Base-by-base conservation (phyloP, 2,329 filamentous ascomycete species). In the Graphilbum ipis-grandicollis region DNA sequence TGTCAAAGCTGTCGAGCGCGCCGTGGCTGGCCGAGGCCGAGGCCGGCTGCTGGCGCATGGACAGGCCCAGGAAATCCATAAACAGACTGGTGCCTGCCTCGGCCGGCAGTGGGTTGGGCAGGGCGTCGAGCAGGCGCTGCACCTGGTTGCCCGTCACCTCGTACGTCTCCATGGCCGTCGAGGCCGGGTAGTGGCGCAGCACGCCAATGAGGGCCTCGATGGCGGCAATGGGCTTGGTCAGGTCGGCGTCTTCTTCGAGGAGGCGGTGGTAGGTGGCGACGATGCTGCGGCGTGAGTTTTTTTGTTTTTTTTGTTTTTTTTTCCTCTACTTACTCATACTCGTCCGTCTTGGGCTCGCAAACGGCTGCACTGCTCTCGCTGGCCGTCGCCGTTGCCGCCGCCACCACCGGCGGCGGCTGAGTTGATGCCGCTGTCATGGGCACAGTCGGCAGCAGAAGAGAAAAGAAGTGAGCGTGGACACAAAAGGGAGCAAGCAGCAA, bases 1-100 rank as follows among this genome's bases (percentile, higher is more conserved):
- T 73, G 44, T 86, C 80, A 56, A 96, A 96, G 52, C 80, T 76
- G 44, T 66, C 48, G 50, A 62, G 42, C 3, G 31, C 21, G 10
- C 31, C 32, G 18, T 23, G 5, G 5, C 26, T 21, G 2, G 17
- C 17, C 14, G 34, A 29, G 26, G 28, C 13, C 12, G 28, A 15
- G 35, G 17, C 13, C 9, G 38, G 8, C 45, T 66, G 64, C 59
- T 68, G 63, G 58, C 68, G 69, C 52, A 78, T 65, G 44, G 68
- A 84, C 39, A 76, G 75, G 50, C 93, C 79, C 47, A 98, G 73
- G 58, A 93, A 96, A 53, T 88, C 79, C 55, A 90, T 81, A 65
- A 98, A 96, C 41, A 96, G 74, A 55, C 94, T 86, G 41, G 86
- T 93, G 49, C 90, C 90, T 38, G 92, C 90, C 34, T 82, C 85